These are phyloP conservation scores for Naganishia sp. DNA, from an alignment of 1,284 basidiomycete genomes.

Conservation along the genomic window DNA sequence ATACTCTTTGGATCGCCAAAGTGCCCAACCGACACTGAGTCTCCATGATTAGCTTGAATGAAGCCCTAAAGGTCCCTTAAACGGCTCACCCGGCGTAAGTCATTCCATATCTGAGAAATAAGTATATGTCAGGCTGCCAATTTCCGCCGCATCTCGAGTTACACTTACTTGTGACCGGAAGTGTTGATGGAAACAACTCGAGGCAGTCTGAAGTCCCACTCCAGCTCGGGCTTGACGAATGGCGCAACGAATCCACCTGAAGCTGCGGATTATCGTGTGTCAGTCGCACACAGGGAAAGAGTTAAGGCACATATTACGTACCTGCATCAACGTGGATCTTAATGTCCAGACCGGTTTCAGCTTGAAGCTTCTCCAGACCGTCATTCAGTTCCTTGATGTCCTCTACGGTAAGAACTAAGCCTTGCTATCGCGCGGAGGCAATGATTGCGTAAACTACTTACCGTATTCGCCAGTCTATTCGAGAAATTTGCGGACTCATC, in stretches of 20 bases:
- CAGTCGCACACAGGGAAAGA: background rate
- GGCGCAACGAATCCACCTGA: conserved; percentile 51
- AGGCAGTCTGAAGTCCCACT: conserved; percentile 52
- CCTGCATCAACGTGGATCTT: conserved; percentile 44
- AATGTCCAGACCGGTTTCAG: conserved; percentile 45
- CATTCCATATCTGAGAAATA: conserved; percentile 35
- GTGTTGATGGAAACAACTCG: conserved; percentile 50
- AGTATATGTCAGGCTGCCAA: background rate
- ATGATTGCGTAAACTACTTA: background rate
- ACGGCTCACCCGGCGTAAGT: conserved; percentile 39
- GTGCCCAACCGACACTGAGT: conserved; percentile 44
- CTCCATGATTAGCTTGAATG: too few species aligned
- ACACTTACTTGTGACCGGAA: conserved; percentile 43
- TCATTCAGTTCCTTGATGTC: conserved; percentile 44
- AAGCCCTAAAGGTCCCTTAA: background rate
- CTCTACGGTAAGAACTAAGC: conserved; percentile 34
- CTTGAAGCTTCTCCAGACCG: conserved; percentile 43
- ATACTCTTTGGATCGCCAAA: conserved; percentile 46
- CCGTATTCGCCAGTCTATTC: conserved; percentile 26
- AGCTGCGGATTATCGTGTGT: conserved; percentile 28
- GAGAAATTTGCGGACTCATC: background rate
- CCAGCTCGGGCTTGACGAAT: conserved; percentile 45
- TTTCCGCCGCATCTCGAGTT: background rate
- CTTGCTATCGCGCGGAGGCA: background rate
- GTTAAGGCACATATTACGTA: background rate